Evolutionary conservation across 345 rosid genomes (phyloP), one percentile per base, ranked within the genome.

Genomic region (Crucihimalaya himalaica): DNA sequence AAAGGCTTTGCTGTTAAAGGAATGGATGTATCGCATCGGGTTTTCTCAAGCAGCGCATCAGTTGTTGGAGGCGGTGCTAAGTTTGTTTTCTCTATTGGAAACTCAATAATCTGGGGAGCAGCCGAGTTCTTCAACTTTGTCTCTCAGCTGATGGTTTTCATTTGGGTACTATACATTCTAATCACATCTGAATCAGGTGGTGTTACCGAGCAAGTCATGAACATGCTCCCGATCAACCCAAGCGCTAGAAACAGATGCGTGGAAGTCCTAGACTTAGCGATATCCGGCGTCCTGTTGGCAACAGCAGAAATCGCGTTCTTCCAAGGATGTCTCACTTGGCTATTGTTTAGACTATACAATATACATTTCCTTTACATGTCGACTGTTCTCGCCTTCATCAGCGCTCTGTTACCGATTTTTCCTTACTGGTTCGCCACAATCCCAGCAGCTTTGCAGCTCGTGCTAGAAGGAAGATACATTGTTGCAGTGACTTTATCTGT

Each of bases 271-370:
- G 91, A 95, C 61, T 67, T 84, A 48, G 96, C 99, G 0, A 79
- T 95, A 52, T 95, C 98, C 0, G 96, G 97, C 1, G 99, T 92
- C 78, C 97, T 92, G 45, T 80, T 92, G 74, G 99, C 97, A 2
- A 95, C 99, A 10, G 99, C 90, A 4, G 96, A 95, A 82, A 87
- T 95, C 42, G 92, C 98, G 11, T 66, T 95, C 63, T 92, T 88
- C 77, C 98, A 95, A 66, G 99, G 98, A 77, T 92, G 98, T 83
- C 87, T 92, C 37, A 92, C 99, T 14, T 88, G 98, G 99, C 88
- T 95, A 19, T 76, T 95, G 70, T 95, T 95, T 63, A 87, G 99
- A 78, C 81, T 95, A 43, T 85, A 63, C 58, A 81, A 84, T 2
- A 90, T 95, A 59, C 99, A 95, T 81, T 95, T 95, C 78, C 66